Evolutionary conservation across 805 yeast genomes (phyloP), one percentile per base, ranked within the genome.

Genomic region (Myxozyma neotropica): DNA sequence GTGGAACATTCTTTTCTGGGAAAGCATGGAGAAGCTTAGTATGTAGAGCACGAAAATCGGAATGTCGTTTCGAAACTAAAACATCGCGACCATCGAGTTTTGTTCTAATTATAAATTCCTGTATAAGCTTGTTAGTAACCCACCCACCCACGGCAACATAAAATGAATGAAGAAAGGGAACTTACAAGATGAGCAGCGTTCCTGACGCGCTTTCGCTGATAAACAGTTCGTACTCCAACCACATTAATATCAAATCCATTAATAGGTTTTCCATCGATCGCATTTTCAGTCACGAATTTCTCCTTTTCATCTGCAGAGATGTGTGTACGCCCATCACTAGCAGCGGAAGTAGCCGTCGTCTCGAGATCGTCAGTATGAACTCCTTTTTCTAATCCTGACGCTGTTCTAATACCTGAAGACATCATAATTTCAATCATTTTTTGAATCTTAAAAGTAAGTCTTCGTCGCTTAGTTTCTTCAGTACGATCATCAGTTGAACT

Each of bases 401-500:
- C 69, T 1, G 92, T 82, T 4, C 85, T 83, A 15, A 92, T 70
- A 36, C 91, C 87, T 0, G 96, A 86, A 67, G 88, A 89, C 74
- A 83, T 88, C 63, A 89, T 77, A 69, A 90, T 75, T 27, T 88
- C 73, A 19, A 91, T 72, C 51, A 88, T 75, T 42, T 86, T 81
- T 47, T 83, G 78, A n/a, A 89, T 58, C 67, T 87, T 87, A 58
- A 75, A 73, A 23, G 84, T 84, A 48, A 85, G 73, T 64, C 87
- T 82, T 67, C 82, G 81, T 31, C 90, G 78, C 68, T 94, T 86
- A 1, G 90, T 83, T n/a, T 82, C 75, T 61, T 87, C 89, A 15
- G 84, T 86, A 33, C 97, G 77, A 66, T 89, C 96, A 43, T 82
- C 82, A 26, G 92, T 81, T 58, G 84, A 81, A 63, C 91, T 84